These are phyloP conservation scores for Skeletonema potamos DNA, from an alignment of 108 stramenopile genomes.

Conservation along the genomic window DNA sequence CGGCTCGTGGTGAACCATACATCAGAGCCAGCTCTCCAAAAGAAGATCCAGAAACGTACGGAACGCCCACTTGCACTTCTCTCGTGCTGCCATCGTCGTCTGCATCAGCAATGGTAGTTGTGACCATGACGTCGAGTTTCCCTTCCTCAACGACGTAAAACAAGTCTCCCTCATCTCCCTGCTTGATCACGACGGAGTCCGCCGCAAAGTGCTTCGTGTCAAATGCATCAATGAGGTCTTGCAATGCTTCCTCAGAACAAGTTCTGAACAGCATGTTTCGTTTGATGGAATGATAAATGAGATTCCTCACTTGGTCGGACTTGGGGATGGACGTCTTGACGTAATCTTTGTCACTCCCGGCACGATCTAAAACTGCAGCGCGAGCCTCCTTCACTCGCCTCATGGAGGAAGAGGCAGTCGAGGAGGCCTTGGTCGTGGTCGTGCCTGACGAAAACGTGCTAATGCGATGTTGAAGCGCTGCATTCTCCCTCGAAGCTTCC, in stretches of 20 bases:
- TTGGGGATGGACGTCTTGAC: conserved; percentile 59
- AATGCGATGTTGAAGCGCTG: conserved; percentile 17
- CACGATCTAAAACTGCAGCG: conserved; percentile 43
- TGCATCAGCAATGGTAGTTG: conserved; percentile 20
- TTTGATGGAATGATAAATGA: conserved; percentile 67
- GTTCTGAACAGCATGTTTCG: conserved; percentile 70
- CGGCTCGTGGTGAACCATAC: conserved; percentile 90
- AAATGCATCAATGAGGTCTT: conserved; percentile 77
- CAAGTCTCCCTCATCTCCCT: conserved; percentile 83
- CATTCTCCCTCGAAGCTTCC: conserved; percentile 32
- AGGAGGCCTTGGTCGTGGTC: conserved; percentile 11
- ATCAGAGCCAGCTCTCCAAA: conserved; percentile 85
- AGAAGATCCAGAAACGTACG: conserved; percentile 55
- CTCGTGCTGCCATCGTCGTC: conserved; percentile 17
- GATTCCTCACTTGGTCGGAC: conserved; percentile 52
- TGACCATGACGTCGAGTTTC: conserved; percentile 44
- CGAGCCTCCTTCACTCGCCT: conserved; percentile 39
- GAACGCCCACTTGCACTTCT: conserved; percentile 51
- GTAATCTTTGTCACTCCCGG: conserved; percentile 28
- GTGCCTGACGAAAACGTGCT: conserved; percentile 8
- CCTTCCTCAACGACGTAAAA: conserved; percentile 80
- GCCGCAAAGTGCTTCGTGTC: conserved; percentile 46
- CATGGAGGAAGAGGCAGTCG: not conserved
- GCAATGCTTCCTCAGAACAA: conserved; percentile 60
- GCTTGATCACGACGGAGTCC: conserved; percentile 64